Conservation (phyloP, 2,329 filamentous ascomycete species). For the Aureobasidium subglaciale region DNA sequence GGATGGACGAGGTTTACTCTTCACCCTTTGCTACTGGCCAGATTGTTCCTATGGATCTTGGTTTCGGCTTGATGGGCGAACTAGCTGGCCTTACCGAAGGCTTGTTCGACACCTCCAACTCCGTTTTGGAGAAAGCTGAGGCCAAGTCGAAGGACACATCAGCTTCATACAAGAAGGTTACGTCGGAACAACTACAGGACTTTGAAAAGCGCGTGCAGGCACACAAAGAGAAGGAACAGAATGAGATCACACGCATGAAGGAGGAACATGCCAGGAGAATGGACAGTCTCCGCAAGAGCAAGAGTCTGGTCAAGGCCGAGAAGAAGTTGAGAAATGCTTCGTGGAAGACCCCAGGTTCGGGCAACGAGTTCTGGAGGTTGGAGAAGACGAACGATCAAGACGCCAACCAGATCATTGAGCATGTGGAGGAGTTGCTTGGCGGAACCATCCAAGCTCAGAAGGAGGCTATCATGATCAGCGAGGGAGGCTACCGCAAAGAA, state of each 20-base stretch:
- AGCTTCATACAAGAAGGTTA: slow-evolving; percentile 44
- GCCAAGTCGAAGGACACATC: slow-evolving; percentile 29
- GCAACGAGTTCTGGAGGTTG: slow-evolving; percentile 56
- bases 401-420: slow-evolving; percentile 65
- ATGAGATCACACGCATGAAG: slow-evolving; percentile 80
- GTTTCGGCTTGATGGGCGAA: slow-evolving; percentile 70
- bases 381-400: slow-evolving; percentile 48
- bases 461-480: slow-evolving; percentile 25
- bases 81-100: slow-evolving; percentile 74
- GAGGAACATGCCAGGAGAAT: slow-evolving; percentile 69
- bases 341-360: slow-evolving; percentile 47
- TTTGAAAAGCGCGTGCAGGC: slow-evolving; percentile 73
- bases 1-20: slow-evolving; percentile 96
- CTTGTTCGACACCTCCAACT: slow-evolving; percentile 61
- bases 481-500: slow-evolving; percentile 30
- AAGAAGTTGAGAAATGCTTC: slow-evolving; percentile 63
- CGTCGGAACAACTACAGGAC: slow-evolving; percentile 69
- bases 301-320: slow-evolving; percentile 66
- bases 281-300: slow-evolving; percentile 64
- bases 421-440: slow-evolving; percentile 65
- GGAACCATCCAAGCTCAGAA: slow-evolving; percentile 48
- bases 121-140: slow-evolving; percentile 16
- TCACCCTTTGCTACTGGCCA: slow-evolving; percentile 81
- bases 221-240: slow-evolving; percentile 64
- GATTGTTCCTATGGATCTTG: slow-evolving; percentile 80